Conservation (phyloP, 345 rosid species). For the Melaleuca alternifolia region DNA sequence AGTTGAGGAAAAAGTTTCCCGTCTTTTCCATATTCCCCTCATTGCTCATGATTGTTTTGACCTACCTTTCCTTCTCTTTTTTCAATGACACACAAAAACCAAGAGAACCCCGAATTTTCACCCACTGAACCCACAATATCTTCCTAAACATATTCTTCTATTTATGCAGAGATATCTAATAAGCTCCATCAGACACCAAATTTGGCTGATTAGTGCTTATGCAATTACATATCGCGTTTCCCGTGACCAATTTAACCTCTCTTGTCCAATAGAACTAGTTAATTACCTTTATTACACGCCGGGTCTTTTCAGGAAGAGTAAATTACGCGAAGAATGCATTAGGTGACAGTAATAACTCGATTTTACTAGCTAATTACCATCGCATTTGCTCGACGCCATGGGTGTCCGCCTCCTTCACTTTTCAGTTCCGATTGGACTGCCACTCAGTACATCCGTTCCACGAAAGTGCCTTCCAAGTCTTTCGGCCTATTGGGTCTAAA, state of each 20-base stretch:
- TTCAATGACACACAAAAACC: neutral
- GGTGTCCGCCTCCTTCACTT: neutral
- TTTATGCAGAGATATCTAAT: neutral
- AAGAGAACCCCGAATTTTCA: neutral
- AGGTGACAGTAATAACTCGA: neutral
- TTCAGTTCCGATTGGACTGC: neutral
- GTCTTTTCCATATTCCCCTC: neutral
- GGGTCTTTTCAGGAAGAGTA: neutral
- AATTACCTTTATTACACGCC: neutral
- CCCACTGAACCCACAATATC: neutral
- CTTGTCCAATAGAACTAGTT: neutral
- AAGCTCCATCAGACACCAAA: neutral
- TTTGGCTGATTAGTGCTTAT: neutral
- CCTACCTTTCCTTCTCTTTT: neutral
- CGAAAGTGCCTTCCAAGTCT: neutral
- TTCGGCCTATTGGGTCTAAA: neutral
- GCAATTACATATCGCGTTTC: neutral
- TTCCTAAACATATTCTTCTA: neutral
- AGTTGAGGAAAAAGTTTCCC: neutral
- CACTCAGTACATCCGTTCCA: neutral
- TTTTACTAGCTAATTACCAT: neutral
- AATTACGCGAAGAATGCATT: neutral
- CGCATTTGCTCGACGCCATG: neutral
- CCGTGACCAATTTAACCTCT: neutral
- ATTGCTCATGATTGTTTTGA: neutral